Conservation (phyloP, 2,329 filamentous ascomycete species). For the Rachicladosporium sp. region DNA sequence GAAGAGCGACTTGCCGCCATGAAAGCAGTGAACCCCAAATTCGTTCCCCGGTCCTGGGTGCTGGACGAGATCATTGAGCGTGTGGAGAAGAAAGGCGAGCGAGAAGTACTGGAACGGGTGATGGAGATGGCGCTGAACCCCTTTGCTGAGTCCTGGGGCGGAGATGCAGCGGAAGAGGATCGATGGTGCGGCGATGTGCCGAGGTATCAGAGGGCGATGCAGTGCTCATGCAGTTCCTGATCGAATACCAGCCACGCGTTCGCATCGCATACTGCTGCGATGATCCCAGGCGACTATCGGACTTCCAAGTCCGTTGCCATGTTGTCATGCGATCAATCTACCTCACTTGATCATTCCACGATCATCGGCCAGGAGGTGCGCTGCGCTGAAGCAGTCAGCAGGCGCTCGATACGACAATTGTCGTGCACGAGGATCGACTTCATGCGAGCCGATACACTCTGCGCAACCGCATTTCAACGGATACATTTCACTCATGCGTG, state of each 20-base stretch:
- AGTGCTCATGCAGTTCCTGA: conserved; percentile 89
- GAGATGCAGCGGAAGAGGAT: conserved; percentile 60
- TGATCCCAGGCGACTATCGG: no score
- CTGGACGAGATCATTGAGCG: conserved; percentile 84
- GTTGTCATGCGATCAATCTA: no score
- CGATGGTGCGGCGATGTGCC: conserved; percentile 82
- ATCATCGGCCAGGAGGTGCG: no score
- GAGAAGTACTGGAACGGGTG: conserved; percentile 61
- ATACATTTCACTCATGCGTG: no score
- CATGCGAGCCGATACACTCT: no score
- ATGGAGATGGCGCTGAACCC: conserved; percentile 77
- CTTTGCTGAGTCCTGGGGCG: conserved; percentile 66
- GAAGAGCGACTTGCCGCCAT: conserved; percentile 56
- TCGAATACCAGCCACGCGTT: not conserved
- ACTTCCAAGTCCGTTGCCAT: no score
- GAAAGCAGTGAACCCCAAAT: conserved; percentile 85
- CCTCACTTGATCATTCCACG: no score
- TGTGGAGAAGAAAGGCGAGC: conserved; percentile 73
- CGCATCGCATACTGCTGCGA: no score
- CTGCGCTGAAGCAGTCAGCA: no score
- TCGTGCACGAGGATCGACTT: no score
- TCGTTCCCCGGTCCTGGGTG: conserved; percentile 81
- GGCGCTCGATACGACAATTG: no score
- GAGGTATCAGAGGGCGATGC: conserved; percentile 62
- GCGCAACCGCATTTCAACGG: no score